phyloP scores from a whole-genome alignment of 2,329 filamentous ascomycete species.

The Calonectria fujianensis region DNA sequence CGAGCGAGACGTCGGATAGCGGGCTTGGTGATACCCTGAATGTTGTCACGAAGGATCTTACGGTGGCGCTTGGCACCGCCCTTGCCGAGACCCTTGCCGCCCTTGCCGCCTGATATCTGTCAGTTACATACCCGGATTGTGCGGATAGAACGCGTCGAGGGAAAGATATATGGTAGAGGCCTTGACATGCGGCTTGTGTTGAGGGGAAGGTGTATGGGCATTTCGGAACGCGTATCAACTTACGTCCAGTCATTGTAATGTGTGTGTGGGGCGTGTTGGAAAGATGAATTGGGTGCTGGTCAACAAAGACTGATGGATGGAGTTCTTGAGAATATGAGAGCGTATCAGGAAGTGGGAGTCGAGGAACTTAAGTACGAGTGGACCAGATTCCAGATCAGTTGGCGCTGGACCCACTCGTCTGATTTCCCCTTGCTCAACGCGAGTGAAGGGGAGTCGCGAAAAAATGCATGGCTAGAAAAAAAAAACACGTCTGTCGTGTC shows the following conservation, averaged over 20 bases:
- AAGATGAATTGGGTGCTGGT: slow-evolving; percentile 39
- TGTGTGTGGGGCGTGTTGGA: slow-evolving; percentile 43
- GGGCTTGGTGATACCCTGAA: slow-evolving; percentile 99
- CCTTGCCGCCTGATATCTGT: slow-evolving; percentile 84
- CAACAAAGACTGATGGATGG: slow-evolving; percentile 37
- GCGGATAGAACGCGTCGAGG: not conserved
- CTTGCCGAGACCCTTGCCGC: slow-evolving; percentile 98
- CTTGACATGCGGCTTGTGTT: not conserved
- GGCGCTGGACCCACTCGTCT: slow-evolving; percentile 43
- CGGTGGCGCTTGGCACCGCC: slow-evolving; percentile 98
- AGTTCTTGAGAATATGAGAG: slow-evolving; percentile 38
- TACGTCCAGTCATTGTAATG: slow-evolving; percentile 80
- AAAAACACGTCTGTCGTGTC: slow-evolving; percentile 19
- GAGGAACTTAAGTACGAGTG: slow-evolving; percentile 63
- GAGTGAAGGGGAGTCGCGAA: slow-evolving; percentile 45
- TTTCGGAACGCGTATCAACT: slow-evolving; percentile 63
- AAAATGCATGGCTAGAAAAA: slow-evolving; percentile 40
- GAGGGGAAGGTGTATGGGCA: too few relatives aligned
- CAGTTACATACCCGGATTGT: slow-evolving; percentile 65
- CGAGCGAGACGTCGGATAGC: slow-evolving; percentile 98
- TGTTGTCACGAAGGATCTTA: slow-evolving; percentile 99
- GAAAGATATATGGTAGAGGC: too few relatives aligned
- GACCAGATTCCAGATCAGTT: slow-evolving; percentile 63
- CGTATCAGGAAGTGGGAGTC: slow-evolving; percentile 53
- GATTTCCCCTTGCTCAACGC: slow-evolving; percentile 52